Conservation (phyloP, 1,284 basidiomycete species). For the Volvariella volvacea region DNA sequence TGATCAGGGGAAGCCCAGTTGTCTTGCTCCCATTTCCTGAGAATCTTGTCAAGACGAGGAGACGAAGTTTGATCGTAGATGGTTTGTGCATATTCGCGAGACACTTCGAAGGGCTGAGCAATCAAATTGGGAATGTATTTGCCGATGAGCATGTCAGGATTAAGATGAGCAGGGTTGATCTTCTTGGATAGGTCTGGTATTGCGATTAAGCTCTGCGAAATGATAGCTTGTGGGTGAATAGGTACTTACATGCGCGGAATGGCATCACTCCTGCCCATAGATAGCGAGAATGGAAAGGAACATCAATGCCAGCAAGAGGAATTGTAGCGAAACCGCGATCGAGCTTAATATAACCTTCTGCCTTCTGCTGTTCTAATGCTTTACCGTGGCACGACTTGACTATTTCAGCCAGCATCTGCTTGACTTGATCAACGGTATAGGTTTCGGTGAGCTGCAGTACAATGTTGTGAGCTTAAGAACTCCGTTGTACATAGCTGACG, state of each 20-base stretch:
- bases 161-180: constrained; percentile 85
- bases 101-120: constrained; percentile 90
- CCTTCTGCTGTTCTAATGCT: constrained; percentile 75
- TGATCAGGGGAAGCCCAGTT: constrained; percentile 79
- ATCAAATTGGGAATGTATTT: constrained; percentile 98
- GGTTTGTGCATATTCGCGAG: constrained; percentile 86
- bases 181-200: constrained; percentile 90
- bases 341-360: constrained; percentile 87
- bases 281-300: constrained; percentile 98
- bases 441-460: constrained; percentile 69
- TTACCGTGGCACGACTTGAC: constrained; percentile 78
- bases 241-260: constrained; percentile 78
- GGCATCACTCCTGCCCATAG: constrained; percentile 98
- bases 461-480: constrained; percentile 4
- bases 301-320: constrained; percentile 95
- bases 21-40: constrained; percentile 92
- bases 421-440: constrained; percentile 82
- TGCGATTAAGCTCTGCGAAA: constrained; percentile 2
- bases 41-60: constrained; percentile 87
- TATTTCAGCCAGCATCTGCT: constrained; percentile 89
- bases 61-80: constrained; percentile 95
- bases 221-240: constrained; percentile 2
- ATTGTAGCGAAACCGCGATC: constrained; percentile 97
- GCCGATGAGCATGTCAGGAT: constrained; percentile 87
- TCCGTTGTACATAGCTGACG: background rate